Evolutionary conservation across 495 filamentous ascomycete species (phyloP), one percentile per base, ranked within the genome.

Genomic region (Lasiosphaeris hirsuta): DNA sequence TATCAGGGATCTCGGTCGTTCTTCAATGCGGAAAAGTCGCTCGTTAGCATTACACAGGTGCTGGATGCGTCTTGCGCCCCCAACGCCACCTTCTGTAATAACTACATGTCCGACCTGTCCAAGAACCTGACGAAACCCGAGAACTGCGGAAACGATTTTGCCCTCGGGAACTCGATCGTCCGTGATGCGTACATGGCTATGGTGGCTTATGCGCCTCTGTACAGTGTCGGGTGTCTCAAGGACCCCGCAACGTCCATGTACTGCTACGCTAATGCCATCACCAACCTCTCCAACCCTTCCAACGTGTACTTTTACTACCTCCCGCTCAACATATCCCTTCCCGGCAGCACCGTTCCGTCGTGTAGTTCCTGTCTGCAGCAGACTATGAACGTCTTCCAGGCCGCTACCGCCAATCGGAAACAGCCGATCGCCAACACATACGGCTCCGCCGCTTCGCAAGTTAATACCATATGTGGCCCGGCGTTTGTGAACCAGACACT

Each of bases 181-280:
- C 60, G 76, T 3, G 78, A 86, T 64, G 84, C 88, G 7, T 63
- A 72, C 4, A 65, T 84, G n/a, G 90, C 92, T 46, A 67, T 83
- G 40, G 76, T 86, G 54, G 88, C 90, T 13, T 93, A 92, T 65
- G 75, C 85, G 35, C 81, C 87, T 15, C 68, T 96, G 34, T 96
- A 91, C 70, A 77, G 77, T n/a, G 89, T 90, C 0, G 84, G 83
- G 6, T 98, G 94, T 68, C 75, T 92, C 44, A 73, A 71, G 35
- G 84, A 89, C 61, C 69, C 74, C 2, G 61, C 73, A 36, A 75
- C 76, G 11, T 78, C 78, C 7, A 67, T 69, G 34, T 90, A 88
- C 65, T 90, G 87, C 72, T 97, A 91, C 67, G 90, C 90, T 56
- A 87, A 90, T 63, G 90, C 92, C 19, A 83, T 90, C 56, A 91